Percentiles rank a stretch among this genome's conserved stretches.
phyloP scores from a whole-genome alignment of 495 filamentous ascomycete species.

The Penicillium bialowiezense region DNA sequence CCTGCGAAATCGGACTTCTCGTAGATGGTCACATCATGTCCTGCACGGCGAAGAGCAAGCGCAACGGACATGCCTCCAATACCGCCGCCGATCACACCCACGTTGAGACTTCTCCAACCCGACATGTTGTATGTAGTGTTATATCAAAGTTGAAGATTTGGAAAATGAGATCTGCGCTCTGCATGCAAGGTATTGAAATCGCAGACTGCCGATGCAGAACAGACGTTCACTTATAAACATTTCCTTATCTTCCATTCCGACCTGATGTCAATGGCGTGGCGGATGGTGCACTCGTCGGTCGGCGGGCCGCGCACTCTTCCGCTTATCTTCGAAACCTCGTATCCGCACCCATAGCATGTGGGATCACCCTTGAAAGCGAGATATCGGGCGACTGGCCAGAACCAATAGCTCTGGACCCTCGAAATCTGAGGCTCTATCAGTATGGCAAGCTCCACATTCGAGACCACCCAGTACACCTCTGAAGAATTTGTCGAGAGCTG shows the following conservation, averaged over 20 bases:
- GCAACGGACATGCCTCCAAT: conserved; percentile 67
- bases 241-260: not conserved
- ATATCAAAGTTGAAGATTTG: too few relatives aligned
- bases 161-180: too few relatives aligned
- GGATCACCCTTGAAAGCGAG: too few relatives aligned
- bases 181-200: too few relatives aligned
- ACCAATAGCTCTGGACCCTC: too few relatives aligned
- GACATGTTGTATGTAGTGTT: conserved; percentile 10
- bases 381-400: too few relatives aligned
- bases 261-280: too few relatives aligned
- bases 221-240: not conserved
- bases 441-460: not conserved
- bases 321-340: too few relatives aligned
- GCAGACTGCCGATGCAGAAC: too few relatives aligned
- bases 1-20: conserved; percentile 41
- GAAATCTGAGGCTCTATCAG: too few relatives aligned
- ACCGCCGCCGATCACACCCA: conserved; percentile 64
- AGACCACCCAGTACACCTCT: not conserved
- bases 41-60: conserved; percentile 61
- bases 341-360: too few relatives aligned
- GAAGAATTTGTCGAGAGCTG: not conserved
- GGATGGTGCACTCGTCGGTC: conserved; percentile 15
- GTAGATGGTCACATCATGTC: conserved; percentile 56
- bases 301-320: conserved; percentile 16
- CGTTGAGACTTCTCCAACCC: conserved; percentile 39